Percentiles rank a stretch among this genome's conserved stretches.
Evolutionary conservation across 2,329 filamentous ascomycete genomes (phyloP).

Genomic region (Juglanconis sp.): DNA sequence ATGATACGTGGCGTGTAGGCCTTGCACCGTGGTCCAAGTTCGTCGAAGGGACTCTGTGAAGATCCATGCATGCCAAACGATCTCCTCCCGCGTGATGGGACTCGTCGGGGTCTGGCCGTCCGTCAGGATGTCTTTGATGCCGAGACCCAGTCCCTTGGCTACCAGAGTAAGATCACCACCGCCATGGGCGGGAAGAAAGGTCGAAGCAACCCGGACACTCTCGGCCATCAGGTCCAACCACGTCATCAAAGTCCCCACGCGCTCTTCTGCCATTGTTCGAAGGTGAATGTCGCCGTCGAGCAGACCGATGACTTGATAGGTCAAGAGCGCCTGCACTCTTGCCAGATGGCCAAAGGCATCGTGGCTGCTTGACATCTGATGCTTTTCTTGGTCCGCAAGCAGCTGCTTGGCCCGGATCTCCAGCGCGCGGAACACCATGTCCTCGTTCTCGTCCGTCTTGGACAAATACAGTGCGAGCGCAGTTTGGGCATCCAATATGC

Average conservation of each 20-base stretch:
- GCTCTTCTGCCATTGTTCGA: constrained; percentile 7
- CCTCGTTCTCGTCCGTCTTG: constrained; percentile 4
- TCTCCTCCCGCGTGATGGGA: constrained; percentile 5
- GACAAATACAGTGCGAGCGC: not conserved
- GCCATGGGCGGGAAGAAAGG: not conserved
- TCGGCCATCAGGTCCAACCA: constrained; percentile 20
- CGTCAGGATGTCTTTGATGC: constrained; percentile 1
- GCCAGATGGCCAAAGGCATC: constrained; percentile 7
- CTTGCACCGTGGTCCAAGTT: constrained; percentile 1
- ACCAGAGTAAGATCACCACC: not conserved
- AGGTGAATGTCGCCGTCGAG: constrained; percentile 12
- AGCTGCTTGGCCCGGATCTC: constrained; percentile 12
- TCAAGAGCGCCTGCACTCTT: constrained; percentile 4
- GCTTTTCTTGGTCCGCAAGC: not conserved
- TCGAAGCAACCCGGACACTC: constrained; percentile 13
- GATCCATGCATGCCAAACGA: constrained; percentile 12
- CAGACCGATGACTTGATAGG: constrained; percentile 11
- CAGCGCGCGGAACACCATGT: constrained; percentile 16
- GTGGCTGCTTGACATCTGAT: constrained; percentile 4
- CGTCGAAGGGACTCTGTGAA: constrained; percentile 12
- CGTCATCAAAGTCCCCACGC: not conserved
- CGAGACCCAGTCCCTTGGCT: not conserved
- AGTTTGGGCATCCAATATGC: constrained; percentile 14
- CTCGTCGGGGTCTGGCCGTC: not conserved
- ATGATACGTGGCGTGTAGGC: not conserved